Conservation (phyloP, 257 asterid species). For the Salvia splendens region DNA sequence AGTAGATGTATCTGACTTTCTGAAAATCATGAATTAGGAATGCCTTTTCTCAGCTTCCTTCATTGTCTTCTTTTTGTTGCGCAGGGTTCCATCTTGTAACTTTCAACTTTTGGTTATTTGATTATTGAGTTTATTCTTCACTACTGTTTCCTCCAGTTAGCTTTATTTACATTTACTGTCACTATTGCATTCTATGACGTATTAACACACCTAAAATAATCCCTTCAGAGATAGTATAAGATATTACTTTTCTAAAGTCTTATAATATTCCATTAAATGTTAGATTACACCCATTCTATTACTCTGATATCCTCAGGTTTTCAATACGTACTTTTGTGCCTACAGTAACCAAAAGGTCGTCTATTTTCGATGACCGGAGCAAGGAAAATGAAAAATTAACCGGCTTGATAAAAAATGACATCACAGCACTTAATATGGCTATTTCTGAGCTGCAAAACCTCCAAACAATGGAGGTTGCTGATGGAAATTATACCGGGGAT, state of each 20-base stretch:
- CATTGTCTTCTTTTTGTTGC: neutral
- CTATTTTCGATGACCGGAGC: conserved; percentile 85
- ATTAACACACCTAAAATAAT: neutral
- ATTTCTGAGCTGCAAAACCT: conserved; percentile 70
- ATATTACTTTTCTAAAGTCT: neutral
- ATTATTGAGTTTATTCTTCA: neutral
- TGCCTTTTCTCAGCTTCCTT: neutral
- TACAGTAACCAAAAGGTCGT: conserved; percentile 75
- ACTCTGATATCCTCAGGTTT: conserved; percentile 26
- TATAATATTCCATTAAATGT: neutral
- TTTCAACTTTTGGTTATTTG: conserved; percentile 12
- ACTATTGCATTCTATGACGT: neutral
- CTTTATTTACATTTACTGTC: conserved; percentile 16
- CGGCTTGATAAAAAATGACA: conserved; percentile 64
- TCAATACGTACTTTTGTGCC: conserved; percentile 16
- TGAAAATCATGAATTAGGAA: conserved; percentile 9
- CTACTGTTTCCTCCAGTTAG: neutral
- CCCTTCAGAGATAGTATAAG: neutral
- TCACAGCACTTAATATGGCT: conserved; percentile 63
- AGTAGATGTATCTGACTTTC: conserved; percentile 11
- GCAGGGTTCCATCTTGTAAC: neutral
- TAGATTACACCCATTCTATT: conserved; percentile 12
- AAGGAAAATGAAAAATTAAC: conserved; percentile 80
- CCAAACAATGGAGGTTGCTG: conserved; percentile 57
- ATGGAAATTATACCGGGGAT: conserved; percentile 64